Evolutionary conservation across 1,284 basidiomycete species (phyloP).

Genomic region (Heterobasidion irregulare): DNA sequence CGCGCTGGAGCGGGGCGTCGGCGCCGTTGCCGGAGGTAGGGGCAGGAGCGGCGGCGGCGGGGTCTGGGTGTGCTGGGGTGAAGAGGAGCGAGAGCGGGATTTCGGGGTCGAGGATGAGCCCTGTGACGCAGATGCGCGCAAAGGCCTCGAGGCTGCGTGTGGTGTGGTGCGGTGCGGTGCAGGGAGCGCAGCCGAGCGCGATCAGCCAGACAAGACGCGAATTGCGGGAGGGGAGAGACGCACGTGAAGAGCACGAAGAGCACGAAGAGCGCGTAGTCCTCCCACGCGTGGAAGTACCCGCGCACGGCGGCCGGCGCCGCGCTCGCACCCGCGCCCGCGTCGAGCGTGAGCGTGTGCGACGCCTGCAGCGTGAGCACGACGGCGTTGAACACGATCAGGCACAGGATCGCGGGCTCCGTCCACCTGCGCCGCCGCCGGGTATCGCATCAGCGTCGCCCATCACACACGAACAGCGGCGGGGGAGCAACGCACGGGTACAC

Average conservation of each 20-base stretch:
- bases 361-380: constrained; percentile 82
- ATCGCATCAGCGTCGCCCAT: neutral
- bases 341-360: constrained; percentile 41
- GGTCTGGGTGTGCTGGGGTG: constrained; percentile 30
- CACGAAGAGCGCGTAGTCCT: constrained; percentile 77
- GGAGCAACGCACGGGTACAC: constrained; percentile 48
- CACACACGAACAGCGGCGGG: neutral
- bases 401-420: constrained; percentile 82
- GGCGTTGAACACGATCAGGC: constrained; percentile 82
- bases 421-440: constrained; percentile 38
- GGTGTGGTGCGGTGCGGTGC: too few relatives aligned
- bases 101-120: constrained; percentile 87
- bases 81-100: constrained; percentile 50
- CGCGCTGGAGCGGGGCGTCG: constrained; percentile 12
- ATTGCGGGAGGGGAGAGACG: too few relatives aligned
- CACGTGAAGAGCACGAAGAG: constrained; percentile 87
- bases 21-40: too few relatives aligned
- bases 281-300: constrained; percentile 86
- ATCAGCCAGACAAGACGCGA: too few relatives aligned
- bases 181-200: too few relatives aligned
- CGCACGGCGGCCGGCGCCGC: constrained; percentile 31
- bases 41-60: constrained; percentile 20
- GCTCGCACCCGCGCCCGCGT: constrained; percentile 24
- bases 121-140: constrained; percentile 87
- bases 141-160: constrained; percentile 76